phyloP scores from a whole-genome alignment of 2,329 filamentous ascomycete genomes.

The Botrytis hyacinthi region DNA sequence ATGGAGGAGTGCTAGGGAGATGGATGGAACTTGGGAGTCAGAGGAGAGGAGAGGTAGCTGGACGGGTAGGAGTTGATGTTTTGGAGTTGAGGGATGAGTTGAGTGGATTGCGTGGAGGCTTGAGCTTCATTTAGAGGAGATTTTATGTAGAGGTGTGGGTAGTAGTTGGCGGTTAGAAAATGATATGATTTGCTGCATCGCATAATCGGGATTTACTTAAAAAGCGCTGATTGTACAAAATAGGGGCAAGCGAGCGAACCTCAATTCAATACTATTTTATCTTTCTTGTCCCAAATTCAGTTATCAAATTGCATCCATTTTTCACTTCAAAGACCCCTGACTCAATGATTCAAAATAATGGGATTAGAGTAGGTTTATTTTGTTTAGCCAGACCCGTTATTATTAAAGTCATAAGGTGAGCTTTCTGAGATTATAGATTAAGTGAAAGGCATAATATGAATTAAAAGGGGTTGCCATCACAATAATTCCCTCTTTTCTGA shows the following conservation, averaged over 20 bases:
- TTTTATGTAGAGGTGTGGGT: not conserved
- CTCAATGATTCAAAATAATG: not conserved
- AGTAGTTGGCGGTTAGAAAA: not conserved
- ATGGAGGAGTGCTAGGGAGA: constrained; percentile 71
- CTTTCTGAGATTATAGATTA: not conserved
- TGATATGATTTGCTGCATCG: not conserved
- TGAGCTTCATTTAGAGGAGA: constrained; percentile 3
- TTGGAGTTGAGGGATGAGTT: constrained; percentile 70
- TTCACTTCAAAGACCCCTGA: fast-evolving
- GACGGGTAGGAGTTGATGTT: constrained; percentile 66
- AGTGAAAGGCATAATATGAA: not conserved
- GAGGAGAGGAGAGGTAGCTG: constrained; percentile 68
- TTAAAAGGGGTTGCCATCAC: not conserved
- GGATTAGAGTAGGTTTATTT: not conserved
- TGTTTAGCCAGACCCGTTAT: not conserved
- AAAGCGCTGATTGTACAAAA: not conserved
- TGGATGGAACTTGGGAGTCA: constrained; percentile 75
- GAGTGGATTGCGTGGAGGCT: constrained; percentile 53
- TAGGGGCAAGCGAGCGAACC: not conserved
- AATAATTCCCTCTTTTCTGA: not conserved
- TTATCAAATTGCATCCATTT: not conserved
- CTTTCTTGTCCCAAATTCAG: not conserved
- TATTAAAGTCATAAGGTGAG: not conserved
- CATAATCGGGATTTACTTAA: not conserved
- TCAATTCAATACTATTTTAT: not conserved